Evolutionary conservation across 176 grass and related monocot genomes (phyloP).

Genomic region (Chloris gayana): DNA sequence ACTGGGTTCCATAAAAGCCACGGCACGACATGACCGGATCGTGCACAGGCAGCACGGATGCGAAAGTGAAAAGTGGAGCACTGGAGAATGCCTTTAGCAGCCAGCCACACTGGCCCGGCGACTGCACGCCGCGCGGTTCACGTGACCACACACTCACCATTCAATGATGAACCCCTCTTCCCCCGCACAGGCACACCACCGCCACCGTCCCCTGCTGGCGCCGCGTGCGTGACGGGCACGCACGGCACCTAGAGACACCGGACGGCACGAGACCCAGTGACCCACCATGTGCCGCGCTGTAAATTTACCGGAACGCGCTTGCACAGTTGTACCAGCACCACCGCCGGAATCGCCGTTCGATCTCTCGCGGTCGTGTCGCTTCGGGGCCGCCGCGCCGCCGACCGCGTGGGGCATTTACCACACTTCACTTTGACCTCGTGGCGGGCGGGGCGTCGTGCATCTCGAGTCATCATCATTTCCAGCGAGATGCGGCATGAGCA

Average conservation of each 20-base stretch:
- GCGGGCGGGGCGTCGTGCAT: neutral
- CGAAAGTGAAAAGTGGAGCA: conserved; percentile 10
- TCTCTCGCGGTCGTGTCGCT: neutral
- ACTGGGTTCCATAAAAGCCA: too few species aligned
- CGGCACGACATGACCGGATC: conserved; percentile 3
- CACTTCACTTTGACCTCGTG: neutral
- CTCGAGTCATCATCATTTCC: neutral
- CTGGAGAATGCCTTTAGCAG: neutral
- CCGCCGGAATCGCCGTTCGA: neutral
- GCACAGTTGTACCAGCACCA: neutral
- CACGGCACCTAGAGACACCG: neutral
- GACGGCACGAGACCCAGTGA: conserved; percentile 6
- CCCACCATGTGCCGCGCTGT: conserved; percentile 8
- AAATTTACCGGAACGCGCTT: conserved; percentile 9
- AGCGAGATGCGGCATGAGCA: neutral
- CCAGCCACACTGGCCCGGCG: neutral
- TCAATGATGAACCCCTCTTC: neutral
- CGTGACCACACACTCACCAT: neutral
- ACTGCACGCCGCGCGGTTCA: neutral
- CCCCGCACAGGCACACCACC: neutral
- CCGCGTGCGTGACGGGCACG: neutral
- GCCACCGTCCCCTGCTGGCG: neutral
- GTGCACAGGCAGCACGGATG: neutral
- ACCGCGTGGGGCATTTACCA: neutral
- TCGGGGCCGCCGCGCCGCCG: neutral